phyloP scores from a whole-genome alignment of 139 green algal genomes.

The Chara braunii region DNA sequence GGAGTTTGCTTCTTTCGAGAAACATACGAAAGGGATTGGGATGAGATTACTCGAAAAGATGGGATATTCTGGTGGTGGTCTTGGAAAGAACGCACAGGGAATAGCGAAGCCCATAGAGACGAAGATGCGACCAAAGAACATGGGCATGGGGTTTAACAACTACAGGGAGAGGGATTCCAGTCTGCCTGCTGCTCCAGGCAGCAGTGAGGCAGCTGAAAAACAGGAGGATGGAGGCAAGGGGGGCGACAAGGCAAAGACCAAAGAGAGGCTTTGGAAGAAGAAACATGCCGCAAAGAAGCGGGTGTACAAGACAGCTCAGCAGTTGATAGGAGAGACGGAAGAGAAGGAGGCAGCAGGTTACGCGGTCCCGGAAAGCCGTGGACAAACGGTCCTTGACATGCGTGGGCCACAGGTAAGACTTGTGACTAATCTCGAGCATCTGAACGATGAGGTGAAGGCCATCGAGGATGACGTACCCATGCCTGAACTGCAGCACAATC shows the following conservation, averaged over 20 bases:
- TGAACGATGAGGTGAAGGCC: constrained; percentile 50
- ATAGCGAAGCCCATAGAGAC: constrained; percentile 79
- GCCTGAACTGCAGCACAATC: constrained; percentile 96
- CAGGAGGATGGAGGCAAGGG: not conserved
- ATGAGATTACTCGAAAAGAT: constrained; percentile 91
- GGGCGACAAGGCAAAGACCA: not conserved
- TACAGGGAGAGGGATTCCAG: constrained; percentile 32
- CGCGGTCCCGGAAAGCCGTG: not conserved
- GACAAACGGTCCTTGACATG: constrained; percentile 83
- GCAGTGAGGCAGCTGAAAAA: not conserved
- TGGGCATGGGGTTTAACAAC: constrained; percentile 83
- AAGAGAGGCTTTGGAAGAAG: constrained; percentile 46
- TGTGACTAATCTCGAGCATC: constrained; percentile 79
- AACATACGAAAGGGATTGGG: constrained; percentile 88
- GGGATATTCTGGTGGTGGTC: constrained; percentile 73
- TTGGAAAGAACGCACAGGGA: constrained; percentile 63
- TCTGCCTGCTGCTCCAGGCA: constrained; percentile 12
- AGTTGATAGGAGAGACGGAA: constrained; percentile 60
- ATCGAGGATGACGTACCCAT: constrained; percentile 61
- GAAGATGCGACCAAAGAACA: constrained; percentile 78
- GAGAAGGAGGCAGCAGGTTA: not conserved
- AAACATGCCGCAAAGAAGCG: constrained; percentile 31
- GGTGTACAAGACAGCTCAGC: constrained; percentile 61
- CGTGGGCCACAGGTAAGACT: constrained; percentile 70
- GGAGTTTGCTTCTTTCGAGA: constrained; percentile 72